These are phyloP conservation scores for Catunica adiposa DNA, from an alignment of 2,329 filamentous ascomycete species.

Conservation along the genomic window DNA sequence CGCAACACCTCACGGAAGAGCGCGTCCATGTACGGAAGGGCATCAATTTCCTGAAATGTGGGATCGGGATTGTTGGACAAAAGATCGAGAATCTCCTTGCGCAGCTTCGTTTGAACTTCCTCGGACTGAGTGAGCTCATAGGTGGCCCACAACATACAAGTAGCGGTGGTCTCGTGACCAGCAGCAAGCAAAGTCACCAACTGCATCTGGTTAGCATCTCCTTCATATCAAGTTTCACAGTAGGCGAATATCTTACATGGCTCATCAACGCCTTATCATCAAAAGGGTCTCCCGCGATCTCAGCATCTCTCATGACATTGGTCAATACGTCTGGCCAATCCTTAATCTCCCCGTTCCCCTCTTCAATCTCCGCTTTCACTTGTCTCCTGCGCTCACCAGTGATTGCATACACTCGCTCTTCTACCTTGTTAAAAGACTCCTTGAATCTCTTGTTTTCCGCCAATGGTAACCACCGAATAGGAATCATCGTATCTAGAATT, in stretches of 20 bases:
- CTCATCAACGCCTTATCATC: slow-evolving; percentile 18
- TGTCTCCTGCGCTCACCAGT: slow-evolving; percentile 8
- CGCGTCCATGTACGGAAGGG: slow-evolving; percentile 25
- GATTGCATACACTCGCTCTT: slow-evolving; percentile 17
- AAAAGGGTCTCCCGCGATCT: slow-evolving; percentile 16
- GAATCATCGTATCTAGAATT: slow-evolving; percentile 21
- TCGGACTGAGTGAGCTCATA: slow-evolving; percentile 24
- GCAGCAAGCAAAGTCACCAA: slow-evolving; percentile 29
- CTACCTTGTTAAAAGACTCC: slow-evolving; percentile 19
- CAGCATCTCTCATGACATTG: slow-evolving; percentile 22
- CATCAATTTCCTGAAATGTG: slow-evolving; percentile 19
- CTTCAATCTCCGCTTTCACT: slow-evolving; percentile 12
- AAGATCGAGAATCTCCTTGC: slow-evolving; percentile 23
- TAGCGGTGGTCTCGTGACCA: slow-evolving; percentile 30
- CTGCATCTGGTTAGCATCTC: slow-evolving; percentile 23
- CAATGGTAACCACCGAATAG: slow-evolving; percentile 24
- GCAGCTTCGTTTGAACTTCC: slow-evolving; percentile 23
- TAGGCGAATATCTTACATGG: slow-evolving; percentile 9
- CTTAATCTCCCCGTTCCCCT: slow-evolving; percentile 6
- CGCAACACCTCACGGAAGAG: slow-evolving; percentile 29
- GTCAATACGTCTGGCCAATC: slow-evolving; percentile 20
- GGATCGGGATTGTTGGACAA: slow-evolving; percentile 10
- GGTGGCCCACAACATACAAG: slow-evolving; percentile 25
- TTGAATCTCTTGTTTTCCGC: slow-evolving; percentile 24
- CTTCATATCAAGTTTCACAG: neutral